phyloP scores from a whole-genome alignment of 2,329 filamentous ascomycete genomes.

The Westerdykella aurantiaca region DNA sequence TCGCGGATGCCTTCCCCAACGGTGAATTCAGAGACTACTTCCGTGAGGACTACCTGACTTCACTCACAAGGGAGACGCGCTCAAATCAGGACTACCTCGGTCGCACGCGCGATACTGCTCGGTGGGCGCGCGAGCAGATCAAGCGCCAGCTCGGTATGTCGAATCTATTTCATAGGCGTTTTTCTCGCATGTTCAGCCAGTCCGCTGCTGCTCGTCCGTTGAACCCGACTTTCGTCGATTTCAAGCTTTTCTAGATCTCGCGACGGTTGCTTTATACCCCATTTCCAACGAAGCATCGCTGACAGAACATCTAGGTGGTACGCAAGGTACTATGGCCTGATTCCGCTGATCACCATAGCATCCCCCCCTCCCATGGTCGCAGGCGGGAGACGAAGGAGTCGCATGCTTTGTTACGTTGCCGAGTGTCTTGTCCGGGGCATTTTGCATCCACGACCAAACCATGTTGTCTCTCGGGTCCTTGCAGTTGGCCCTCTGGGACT shows the following conservation, averaged over 20 bases:
- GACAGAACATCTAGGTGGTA: slow-evolving; percentile 25
- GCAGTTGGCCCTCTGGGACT: too few relatives aligned
- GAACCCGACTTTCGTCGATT: slow-evolving; percentile 10
- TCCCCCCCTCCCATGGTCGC: slow-evolving; percentile 7
- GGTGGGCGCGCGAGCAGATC: slow-evolving; percentile 96
- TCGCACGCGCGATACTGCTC: slow-evolving; percentile 87
- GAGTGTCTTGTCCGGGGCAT: slow-evolving; percentile 3
- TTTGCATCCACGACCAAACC: background rate
- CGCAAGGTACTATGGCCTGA: slow-evolving; percentile 35
- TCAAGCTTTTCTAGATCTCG: background rate
- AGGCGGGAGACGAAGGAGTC: slow-evolving; percentile 2
- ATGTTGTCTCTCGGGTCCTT: background rate
- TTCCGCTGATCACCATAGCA: slow-evolving; percentile 5
- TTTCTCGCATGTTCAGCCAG: background rate
- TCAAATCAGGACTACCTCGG: slow-evolving; percentile 78
- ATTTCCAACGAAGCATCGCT: slow-evolving; percentile 14
- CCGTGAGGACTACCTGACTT: slow-evolving; percentile 83
- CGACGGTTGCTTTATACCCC: background rate
- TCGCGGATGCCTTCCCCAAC: slow-evolving; percentile 87
- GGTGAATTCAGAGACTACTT: slow-evolving; percentile 81
- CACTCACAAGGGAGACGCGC: slow-evolving; percentile 87
- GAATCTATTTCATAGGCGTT: slow-evolving; percentile 1
- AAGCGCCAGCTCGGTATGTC: slow-evolving; percentile 68
- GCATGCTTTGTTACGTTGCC: slow-evolving; percentile 1
- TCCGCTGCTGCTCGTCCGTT: slow-evolving; percentile 1